Conservation (phyloP, 306 rosid genomes). For the Purshia tridentata region DNA sequence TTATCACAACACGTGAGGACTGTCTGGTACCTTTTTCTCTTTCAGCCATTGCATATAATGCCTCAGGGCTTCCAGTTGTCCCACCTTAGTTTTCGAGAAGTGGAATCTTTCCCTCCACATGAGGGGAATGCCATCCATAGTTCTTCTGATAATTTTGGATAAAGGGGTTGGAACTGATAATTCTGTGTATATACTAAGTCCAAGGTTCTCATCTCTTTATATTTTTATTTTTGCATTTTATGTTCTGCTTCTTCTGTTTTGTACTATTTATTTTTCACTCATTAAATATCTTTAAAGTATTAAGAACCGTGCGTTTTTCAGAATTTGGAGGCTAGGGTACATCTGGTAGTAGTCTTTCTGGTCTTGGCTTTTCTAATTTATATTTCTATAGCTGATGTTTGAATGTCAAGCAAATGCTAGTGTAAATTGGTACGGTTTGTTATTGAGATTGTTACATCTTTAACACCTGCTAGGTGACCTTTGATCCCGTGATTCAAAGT, state of each 20-base stretch:
- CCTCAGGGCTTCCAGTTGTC: neutral
- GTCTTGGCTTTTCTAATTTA: neutral
- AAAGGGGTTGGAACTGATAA: neutral
- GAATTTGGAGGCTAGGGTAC: constrained; percentile 20
- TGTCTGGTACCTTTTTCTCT: neutral
- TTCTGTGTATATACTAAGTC: neutral
- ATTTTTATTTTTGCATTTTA: neutral
- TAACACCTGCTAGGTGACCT: constrained; percentile 39
- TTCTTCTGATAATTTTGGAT: neutral
- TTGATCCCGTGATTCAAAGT: constrained; percentile 22
- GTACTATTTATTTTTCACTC: neutral
- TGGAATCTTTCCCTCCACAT: neutral
- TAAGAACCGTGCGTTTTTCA: neutral
- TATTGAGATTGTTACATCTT: constrained; percentile 19
- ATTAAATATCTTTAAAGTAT: constrained; percentile 4
- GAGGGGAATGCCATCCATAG: neutral
- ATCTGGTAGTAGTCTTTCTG: constrained; percentile 10
- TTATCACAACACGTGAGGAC: neutral
- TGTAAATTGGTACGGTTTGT: constrained; percentile 33
- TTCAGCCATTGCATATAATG: constrained; percentile 5
- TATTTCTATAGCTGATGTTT: constrained; percentile 22
- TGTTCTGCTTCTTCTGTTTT: neutral
- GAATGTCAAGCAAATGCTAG: constrained; percentile 4
- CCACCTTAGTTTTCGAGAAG: neutral
- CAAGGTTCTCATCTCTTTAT: neutral